These are phyloP conservation scores for Penicillium capsulatum DNA, from an alignment of 2,329 filamentous ascomycete genomes.

Conservation along the genomic window DNA sequence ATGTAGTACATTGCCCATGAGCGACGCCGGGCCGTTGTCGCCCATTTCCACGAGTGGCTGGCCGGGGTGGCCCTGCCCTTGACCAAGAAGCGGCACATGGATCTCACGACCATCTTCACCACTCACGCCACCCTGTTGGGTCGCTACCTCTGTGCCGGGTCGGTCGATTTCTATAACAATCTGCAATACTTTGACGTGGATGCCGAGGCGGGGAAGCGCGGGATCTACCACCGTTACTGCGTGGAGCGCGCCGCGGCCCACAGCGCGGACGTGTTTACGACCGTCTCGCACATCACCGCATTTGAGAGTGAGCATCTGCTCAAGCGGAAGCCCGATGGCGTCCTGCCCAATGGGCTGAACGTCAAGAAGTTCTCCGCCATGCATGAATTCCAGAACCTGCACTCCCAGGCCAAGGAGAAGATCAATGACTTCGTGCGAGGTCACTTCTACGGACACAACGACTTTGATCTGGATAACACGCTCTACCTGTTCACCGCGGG, in stretches of 20 bases:
- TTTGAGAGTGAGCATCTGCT: slow-evolving; percentile 97
- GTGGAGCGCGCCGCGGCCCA: slow-evolving; percentile 93
- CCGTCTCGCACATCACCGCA: slow-evolving; percentile 96
- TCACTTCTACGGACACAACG: slow-evolving; percentile 97
- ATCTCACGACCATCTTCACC: slow-evolving; percentile 96
- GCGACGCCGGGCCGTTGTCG: slow-evolving; percentile 85
- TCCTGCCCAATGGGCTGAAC: slow-evolving; percentile 93
- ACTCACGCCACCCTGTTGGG: slow-evolving; percentile 94
- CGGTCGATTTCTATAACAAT: slow-evolving; percentile 99
- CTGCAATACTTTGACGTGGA: slow-evolving; percentile 96
- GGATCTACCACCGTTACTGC: slow-evolving; percentile 97
- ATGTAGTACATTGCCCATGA: slow-evolving; percentile 85
- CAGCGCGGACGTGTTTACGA: slow-evolving; percentile 93
- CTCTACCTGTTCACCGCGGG: slow-evolving; percentile 97
- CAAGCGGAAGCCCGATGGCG: slow-evolving; percentile 95
- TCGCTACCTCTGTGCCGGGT: slow-evolving; percentile 92
- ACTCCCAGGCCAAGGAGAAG: slow-evolving; percentile 94
- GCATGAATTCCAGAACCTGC: slow-evolving; percentile 97
- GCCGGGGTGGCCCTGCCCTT: slow-evolving; percentile 89
- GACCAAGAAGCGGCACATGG: slow-evolving; percentile 89
- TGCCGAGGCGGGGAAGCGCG: slow-evolving; percentile 91
- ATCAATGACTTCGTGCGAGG: slow-evolving; percentile 97
- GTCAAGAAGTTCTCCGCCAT: slow-evolving; percentile 98
- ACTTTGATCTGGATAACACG: slow-evolving; percentile 94
- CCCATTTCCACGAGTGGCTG: slow-evolving; percentile 98